Percentiles rank a stretch among this genome's conserved stretches.
Evolutionary conservation across 2,329 filamentous ascomycete genomes (phyloP).

Genomic region (Fonsecaea monophora): DNA sequence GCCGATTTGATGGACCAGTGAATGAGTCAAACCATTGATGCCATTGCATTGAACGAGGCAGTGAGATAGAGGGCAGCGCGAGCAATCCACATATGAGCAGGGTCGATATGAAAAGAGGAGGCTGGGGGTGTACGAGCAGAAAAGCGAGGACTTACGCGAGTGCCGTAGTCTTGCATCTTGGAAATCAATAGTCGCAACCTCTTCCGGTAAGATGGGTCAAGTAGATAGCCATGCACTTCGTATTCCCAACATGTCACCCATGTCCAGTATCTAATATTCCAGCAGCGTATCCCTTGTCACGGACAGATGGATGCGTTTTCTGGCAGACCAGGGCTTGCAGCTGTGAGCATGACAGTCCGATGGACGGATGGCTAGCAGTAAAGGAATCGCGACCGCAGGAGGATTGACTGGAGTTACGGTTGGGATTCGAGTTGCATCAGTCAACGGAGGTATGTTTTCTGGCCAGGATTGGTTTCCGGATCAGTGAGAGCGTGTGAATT

Average conservation of each 20-base stretch:
- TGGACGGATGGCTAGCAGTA: background rate
- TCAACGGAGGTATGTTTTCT: background rate
- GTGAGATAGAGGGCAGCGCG: background rate
- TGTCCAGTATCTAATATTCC: background rate
- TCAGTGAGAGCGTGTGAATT: background rate
- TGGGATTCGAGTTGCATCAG: background rate
- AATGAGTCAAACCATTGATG: background rate
- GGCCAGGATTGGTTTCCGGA: background rate
- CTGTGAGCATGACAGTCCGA: background rate
- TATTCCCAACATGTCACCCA: slow-evolving; percentile 9
- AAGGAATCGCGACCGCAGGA: background rate
- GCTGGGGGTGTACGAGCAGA: slow-evolving; percentile 15
- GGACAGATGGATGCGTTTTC: slow-evolving; percentile 9
- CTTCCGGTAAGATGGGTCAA: background rate
- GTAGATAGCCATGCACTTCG: background rate
- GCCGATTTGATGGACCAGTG: background rate
- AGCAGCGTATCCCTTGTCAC: slow-evolving; percentile 17
- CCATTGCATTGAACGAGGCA: background rate
- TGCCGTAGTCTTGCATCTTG: slow-evolving; percentile 10
- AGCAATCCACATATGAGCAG: background rate
- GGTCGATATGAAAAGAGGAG: slow-evolving; percentile 9
- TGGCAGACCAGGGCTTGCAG: background rate
- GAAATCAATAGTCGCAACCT: background rate
- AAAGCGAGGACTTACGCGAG: slow-evolving; percentile 6
- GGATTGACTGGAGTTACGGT: background rate